phyloP scores from a whole-genome alignment of 2,329 filamentous ascomycete genomes.

The Diatrype stigma region DNA sequence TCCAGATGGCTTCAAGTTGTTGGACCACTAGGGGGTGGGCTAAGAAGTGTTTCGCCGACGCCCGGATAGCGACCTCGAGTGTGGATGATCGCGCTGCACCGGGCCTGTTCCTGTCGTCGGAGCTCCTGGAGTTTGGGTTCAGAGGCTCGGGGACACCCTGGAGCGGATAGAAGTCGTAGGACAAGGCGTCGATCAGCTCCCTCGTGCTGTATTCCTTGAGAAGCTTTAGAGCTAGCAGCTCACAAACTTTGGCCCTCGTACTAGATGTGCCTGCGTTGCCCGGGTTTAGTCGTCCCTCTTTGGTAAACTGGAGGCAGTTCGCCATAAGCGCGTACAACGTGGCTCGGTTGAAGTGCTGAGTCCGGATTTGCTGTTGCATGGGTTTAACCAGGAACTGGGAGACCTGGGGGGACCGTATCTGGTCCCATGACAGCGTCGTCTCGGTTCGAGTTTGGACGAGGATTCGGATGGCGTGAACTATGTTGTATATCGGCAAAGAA shows the following conservation, averaged over 20 bases:
- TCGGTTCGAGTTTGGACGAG: conserved; percentile 82
- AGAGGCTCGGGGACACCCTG: conserved; percentile 64
- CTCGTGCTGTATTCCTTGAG: conserved; percentile 85
- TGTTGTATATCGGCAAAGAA: conserved; percentile 80
- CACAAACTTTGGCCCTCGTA: conserved; percentile 83
- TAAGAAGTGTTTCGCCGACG: conserved; percentile 87
- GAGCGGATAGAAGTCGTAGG: conserved; percentile 90
- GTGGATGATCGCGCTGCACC: conserved; percentile 78
- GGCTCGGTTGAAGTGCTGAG: conserved; percentile 77
- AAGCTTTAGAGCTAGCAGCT: conserved; percentile 83
- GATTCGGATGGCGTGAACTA: conserved; percentile 84
- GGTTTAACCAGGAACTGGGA: conserved; percentile 95
- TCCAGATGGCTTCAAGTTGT: conserved; percentile 96
- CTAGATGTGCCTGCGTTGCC: conserved; percentile 80
- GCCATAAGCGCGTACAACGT: conserved; percentile 88
- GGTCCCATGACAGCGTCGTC: conserved; percentile 90
- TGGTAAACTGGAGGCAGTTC: conserved; percentile 89
- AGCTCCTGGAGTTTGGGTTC: conserved; percentile 31
- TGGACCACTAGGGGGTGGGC: conserved; percentile 89
- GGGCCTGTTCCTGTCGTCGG: conserved; percentile 38
- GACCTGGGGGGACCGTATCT: conserved; percentile 90
- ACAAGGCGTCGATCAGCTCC: conserved; percentile 89
- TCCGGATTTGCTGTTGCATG: conserved; percentile 83
- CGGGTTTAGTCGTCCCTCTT: conserved; percentile 77
- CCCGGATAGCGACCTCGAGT: conserved; percentile 87